Evolutionary conservation across 208 protist genomes (phyloP).

Genomic region (Naegleria fowleri): DNA sequence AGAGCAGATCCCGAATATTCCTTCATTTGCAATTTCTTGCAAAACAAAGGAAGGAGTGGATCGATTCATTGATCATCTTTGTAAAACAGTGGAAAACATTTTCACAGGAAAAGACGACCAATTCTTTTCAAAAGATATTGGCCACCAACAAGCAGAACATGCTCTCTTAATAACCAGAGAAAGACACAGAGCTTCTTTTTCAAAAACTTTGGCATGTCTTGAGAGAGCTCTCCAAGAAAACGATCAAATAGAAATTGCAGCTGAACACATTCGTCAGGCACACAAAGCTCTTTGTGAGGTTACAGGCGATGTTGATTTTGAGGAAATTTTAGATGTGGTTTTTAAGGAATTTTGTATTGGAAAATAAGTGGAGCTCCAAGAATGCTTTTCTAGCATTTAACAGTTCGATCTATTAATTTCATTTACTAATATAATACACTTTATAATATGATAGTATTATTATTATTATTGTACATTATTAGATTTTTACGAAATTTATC

Average conservation of each 20-base stretch:
- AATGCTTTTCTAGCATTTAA: too few species aligned
- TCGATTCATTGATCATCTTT: background rate
- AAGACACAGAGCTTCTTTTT: background rate
- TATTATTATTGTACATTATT: background rate
- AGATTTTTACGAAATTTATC: too few species aligned
- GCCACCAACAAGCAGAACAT: background rate
- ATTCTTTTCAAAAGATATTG: background rate
- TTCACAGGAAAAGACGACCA: background rate
- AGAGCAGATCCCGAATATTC: background rate
- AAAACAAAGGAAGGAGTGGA: background rate
- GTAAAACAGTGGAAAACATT: background rate
- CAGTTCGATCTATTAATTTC: background rate
- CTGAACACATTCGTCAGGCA: background rate
- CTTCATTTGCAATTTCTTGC: background rate
- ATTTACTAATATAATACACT: background rate
- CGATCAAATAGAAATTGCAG: background rate
- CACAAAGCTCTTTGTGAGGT: background rate
- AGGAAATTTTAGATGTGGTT: conserved; percentile 11
- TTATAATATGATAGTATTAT: background rate
- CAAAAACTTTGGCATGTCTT: background rate
- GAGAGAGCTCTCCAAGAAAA: background rate
- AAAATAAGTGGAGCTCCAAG: too few species aligned
- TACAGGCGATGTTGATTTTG: conserved; percentile 1
- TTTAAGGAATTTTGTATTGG: conserved; percentile 28
- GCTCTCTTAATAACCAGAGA: background rate